phyloP scores from a whole-genome alignment of 495 filamentous ascomycete species.

The Hyaloscypha variabilis region DNA sequence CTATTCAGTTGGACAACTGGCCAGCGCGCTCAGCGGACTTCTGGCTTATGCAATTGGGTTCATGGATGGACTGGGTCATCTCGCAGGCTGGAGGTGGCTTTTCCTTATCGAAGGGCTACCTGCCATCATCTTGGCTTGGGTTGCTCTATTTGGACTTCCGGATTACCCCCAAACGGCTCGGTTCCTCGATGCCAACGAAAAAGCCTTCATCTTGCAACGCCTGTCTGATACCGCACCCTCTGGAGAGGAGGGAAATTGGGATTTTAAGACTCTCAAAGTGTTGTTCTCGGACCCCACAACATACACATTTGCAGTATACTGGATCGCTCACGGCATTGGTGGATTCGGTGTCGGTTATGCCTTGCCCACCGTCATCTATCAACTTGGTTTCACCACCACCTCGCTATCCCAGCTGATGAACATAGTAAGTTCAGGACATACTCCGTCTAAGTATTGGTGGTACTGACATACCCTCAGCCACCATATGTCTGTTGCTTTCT shows the following conservation, averaged over 20 bases:
- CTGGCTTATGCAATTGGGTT: slow-evolving; percentile 60
- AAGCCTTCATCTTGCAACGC: slow-evolving; percentile 33
- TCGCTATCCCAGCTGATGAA: slow-evolving; percentile 46
- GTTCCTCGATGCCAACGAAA: slow-evolving; percentile 43
- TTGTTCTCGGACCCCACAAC: slow-evolving; percentile 39
- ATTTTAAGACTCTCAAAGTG: slow-evolving; percentile 32
- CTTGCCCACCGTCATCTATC: slow-evolving; percentile 47
- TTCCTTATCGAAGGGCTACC: slow-evolving; percentile 50
- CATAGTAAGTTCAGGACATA: slow-evolving; percentile 35
- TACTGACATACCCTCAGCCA: slow-evolving; percentile 33
- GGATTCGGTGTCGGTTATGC: slow-evolving; percentile 46
- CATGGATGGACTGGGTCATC: slow-evolving; percentile 54
- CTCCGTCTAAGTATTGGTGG: not conserved
- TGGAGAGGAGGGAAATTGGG: slow-evolving; percentile 26
- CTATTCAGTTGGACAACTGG: slow-evolving; percentile 54
- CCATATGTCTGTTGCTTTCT: slow-evolving; percentile 43
- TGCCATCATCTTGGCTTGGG: slow-evolving; percentile 39
- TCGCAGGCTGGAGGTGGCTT: slow-evolving; percentile 46
- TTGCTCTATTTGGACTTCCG: slow-evolving; percentile 41
- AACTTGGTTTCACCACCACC: slow-evolving; percentile 44
- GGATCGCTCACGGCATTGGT: slow-evolving; percentile 47
- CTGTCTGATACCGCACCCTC: slow-evolving; percentile 7
- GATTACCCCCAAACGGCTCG: slow-evolving; percentile 45
- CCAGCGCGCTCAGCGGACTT: slow-evolving; percentile 49
- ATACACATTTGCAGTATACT: slow-evolving; percentile 41